Evolutionary conservation across 1,139 yeast species (phyloP).

Genomic region (Yamadazyma mexicana): DNA sequence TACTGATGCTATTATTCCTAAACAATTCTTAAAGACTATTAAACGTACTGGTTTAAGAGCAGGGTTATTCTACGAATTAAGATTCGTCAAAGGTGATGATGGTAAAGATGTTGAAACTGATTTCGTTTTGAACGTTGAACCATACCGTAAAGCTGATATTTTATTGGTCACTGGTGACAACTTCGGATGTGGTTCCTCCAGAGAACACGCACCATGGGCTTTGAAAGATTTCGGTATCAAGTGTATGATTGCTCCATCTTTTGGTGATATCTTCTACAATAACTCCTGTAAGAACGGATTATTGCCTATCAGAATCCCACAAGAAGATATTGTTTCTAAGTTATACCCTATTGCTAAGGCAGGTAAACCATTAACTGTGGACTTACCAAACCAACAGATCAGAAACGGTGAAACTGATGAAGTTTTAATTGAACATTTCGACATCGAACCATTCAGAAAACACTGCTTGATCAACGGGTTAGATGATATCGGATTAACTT

Average conservation of each 20-base stretch:
- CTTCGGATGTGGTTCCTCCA: conserved; percentile 98
- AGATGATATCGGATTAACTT: conserved; percentile 94
- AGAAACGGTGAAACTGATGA: conserved; percentile 64
- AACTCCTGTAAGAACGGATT: conserved; percentile 95
- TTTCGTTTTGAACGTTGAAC: conserved; percentile 81
- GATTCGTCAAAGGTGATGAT: conserved; percentile 65
- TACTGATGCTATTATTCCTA: conserved; percentile 97
- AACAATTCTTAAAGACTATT: conserved; percentile 94
- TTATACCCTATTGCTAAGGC: conserved; percentile 76
- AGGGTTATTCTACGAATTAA: conserved; percentile 88
- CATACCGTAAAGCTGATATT: conserved; percentile 77
- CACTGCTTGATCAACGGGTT: conserved; percentile 92
- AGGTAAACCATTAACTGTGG: conserved; percentile 73
- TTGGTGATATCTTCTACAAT: conserved; percentile 96
- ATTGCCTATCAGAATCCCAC: conserved; percentile 85
- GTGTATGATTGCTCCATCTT: conserved; percentile 94
- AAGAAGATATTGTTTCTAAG: conserved; percentile 66
- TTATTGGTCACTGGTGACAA: conserved; percentile 93
- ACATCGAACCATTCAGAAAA: conserved; percentile 87
- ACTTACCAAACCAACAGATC: conserved; percentile 83
- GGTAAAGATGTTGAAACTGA: conserved; percentile 85
- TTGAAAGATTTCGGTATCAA: conserved; percentile 94
- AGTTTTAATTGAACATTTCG: conserved; percentile 77
- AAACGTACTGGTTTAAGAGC: conserved; percentile 90
- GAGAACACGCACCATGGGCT: conserved; percentile 99